A percentile compares a stretch with the other conserved stretches of the same genome.
These are phyloP conservation scores for Tetrapisispora namnaoensis DNA, from an alignment of 805 yeast species.

Conservation along the genomic window DNA sequence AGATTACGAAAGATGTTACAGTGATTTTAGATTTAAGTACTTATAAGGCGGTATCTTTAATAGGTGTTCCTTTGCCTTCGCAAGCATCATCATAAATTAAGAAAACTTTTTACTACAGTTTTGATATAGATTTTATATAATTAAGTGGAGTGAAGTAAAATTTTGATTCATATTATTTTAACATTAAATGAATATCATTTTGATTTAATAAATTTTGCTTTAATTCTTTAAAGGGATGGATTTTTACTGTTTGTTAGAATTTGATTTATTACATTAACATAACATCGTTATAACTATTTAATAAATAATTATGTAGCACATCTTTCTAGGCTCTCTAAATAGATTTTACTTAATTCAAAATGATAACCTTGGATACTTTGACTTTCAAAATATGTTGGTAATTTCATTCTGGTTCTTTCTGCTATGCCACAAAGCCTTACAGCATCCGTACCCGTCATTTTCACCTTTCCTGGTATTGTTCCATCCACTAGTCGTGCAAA, in stretches of 20 bases:
- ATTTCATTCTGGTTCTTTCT: slow-evolving; percentile 39
- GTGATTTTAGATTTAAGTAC: slow-evolving; percentile 66
- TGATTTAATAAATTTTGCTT: too few species aligned
- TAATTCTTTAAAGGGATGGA: too few species aligned
- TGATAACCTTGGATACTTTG: slow-evolving; percentile 34
- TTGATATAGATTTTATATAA: too few species aligned
- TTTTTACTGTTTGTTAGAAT: too few species aligned
- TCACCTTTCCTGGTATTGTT: slow-evolving; percentile 25
- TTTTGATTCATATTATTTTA: too few species aligned
- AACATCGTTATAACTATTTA: neutral
- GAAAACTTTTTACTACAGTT: too few species aligned
- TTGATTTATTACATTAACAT: too few species aligned
- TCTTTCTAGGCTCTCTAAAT: slow-evolving; percentile 35
- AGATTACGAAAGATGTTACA: slow-evolving; percentile 86
- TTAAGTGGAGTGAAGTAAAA: too few species aligned
- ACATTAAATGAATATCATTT: too few species aligned
- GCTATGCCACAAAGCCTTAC: slow-evolving; percentile 45
- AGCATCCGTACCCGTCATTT: slow-evolving; percentile 39
- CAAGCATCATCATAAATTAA: slow-evolving; percentile 3
- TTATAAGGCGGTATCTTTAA: slow-evolving; percentile 30
- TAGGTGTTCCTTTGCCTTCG: slow-evolving; percentile 5
- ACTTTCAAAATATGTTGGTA: slow-evolving; percentile 30
- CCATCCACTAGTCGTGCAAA: slow-evolving; percentile 33
- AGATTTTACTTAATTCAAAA: slow-evolving; percentile 36
- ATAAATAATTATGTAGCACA: slow-evolving; percentile 7